phyloP scores from a whole-genome alignment of 345 rosid species.

The Tarenaya hassleriana region DNA sequence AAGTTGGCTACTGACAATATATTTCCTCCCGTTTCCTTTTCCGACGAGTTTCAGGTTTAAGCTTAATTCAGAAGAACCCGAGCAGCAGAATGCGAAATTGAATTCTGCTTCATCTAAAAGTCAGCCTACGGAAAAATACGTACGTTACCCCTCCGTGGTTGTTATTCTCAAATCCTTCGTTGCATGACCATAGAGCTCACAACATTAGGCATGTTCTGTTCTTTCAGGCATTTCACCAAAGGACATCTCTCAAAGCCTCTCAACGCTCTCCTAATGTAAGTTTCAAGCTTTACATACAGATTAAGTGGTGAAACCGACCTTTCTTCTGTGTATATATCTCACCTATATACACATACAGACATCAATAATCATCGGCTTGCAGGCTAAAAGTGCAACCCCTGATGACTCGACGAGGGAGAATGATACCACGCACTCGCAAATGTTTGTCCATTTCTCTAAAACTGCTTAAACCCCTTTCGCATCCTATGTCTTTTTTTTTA shows the following conservation, averaged over 20 bases:
- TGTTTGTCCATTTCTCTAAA: constrained; percentile 17
- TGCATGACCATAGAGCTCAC: background rate
- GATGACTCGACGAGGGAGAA: constrained; percentile 1
- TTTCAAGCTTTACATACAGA: background rate
- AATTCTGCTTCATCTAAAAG: constrained; percentile 19
- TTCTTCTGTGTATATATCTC: background rate
- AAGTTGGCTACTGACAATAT: no score
- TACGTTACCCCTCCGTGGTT: constrained; percentile 3
- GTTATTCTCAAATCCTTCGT: background rate
- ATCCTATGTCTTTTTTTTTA: constrained; percentile 1
- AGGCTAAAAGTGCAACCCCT: background rate
- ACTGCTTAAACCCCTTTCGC: background rate
- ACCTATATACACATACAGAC: background rate
- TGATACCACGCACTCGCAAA: constrained; percentile 8
- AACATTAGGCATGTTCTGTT: no score
- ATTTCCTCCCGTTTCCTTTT: constrained; percentile 6
- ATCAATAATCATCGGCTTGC: background rate
- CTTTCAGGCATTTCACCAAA: constrained; percentile 14
- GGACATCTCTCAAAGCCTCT: constrained; percentile 16
- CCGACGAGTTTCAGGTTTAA: constrained; percentile 16
- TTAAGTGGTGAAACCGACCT: background rate
- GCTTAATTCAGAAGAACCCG: constrained; percentile 28
- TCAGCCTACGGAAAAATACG: background rate
- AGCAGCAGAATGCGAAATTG: constrained; percentile 10
- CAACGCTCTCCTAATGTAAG: constrained; percentile 24